phyloP scores from a whole-genome alignment of 306 rosid genomes.

The Pyrus pyrifolia region DNA sequence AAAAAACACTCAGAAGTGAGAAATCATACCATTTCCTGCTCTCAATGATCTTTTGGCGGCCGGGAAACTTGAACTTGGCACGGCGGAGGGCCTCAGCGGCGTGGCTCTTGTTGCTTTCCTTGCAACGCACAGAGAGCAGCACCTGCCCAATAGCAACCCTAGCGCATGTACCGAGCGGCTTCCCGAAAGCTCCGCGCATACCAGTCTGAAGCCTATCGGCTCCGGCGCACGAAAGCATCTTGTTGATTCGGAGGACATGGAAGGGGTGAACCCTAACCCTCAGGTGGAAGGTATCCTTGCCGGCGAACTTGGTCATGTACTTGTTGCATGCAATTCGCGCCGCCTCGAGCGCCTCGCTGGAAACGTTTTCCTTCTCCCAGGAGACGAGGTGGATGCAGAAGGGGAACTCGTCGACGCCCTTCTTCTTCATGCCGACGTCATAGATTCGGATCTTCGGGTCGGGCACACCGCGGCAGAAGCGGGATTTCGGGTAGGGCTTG shows the following conservation, averaged over 20 bases:
- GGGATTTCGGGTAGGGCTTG: conserved; percentile 63
- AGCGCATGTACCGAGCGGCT: conserved; percentile 75
- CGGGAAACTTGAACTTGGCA: conserved; percentile 72
- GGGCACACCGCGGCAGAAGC: conserved; percentile 64
- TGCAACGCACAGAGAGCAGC: conserved; percentile 62
- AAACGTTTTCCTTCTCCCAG: conserved; percentile 89
- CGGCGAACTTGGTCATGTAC: conserved; percentile 70
- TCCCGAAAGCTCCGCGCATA: conserved; percentile 85
- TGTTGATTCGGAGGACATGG: conserved; percentile 73
- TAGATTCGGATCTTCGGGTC: conserved; percentile 68
- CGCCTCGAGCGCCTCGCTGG: conserved; percentile 70
- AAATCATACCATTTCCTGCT: conserved; percentile 61
- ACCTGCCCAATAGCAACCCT: conserved; percentile 78
- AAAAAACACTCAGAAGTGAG: not conserved
- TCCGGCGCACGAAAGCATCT: conserved; percentile 93
- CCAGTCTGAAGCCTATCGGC: conserved; percentile 92
- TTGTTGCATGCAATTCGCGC: conserved; percentile 79
- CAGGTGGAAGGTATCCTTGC: conserved; percentile 71
- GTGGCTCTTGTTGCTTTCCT: conserved; percentile 41
- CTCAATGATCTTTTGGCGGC: conserved; percentile 71
- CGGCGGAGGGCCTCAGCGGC: conserved; percentile 79
- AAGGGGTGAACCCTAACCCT: conserved; percentile 81
- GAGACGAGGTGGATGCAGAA: conserved; percentile 85
- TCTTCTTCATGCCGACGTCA: conserved; percentile 94
- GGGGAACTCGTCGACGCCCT: conserved; percentile 88